Evolutionary conservation across 1,284 basidiomycete genomes (phyloP), one percentile per base, ranked within the genome.

Genomic region (Malassezia restricta): DNA sequence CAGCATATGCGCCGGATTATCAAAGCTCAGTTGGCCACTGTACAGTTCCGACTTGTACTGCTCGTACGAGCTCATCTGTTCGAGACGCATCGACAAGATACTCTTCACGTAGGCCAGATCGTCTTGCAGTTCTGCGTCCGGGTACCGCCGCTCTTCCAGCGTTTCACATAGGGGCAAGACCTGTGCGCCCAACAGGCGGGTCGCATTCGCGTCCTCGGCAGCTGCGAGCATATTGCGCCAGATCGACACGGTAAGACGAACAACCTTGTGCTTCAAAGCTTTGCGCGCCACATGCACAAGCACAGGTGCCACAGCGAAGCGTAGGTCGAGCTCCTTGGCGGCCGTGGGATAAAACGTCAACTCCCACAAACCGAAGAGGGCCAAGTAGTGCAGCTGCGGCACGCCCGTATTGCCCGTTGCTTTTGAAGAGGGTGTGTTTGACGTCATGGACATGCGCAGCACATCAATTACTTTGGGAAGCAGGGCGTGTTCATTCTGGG

Each of bases 211-310:
- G 0, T 80, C 76, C 1, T 87, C 84, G 1, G 87, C 86, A 67
- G 86, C 86, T 28, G 79, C 77, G 12, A 95, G 82, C 29, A 96
- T 78, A 73, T 96, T 96, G 31, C 56, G 54, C 29, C 95, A 86
- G 0, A 90, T 91, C 6, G 92, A 87, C 8, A 95, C 79, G 47
- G 92, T 83, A n/a, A 98, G 85, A 15, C 92, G 83, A 57, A 89
- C 86, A 28, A 98, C 88, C 74, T 99, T 99, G 76, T 98, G 92
- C 76, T 99, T 99, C 40, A 87, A 85, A 1, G 91, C 91, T 15
- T 77, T 81, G 73, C 91, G 87, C 2, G 89, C 89, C 29, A 90
- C 82, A 40, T 85, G 82, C 35, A 84, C 83, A 33, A 99, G 79
- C 15, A 88, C 76, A n/a, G 88, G 84, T 61, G 95, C 83, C 39